These are phyloP conservation scores for Hypoxylon intermedium DNA, from an alignment of 495 filamentous ascomycete genomes.

Conservation along the genomic window DNA sequence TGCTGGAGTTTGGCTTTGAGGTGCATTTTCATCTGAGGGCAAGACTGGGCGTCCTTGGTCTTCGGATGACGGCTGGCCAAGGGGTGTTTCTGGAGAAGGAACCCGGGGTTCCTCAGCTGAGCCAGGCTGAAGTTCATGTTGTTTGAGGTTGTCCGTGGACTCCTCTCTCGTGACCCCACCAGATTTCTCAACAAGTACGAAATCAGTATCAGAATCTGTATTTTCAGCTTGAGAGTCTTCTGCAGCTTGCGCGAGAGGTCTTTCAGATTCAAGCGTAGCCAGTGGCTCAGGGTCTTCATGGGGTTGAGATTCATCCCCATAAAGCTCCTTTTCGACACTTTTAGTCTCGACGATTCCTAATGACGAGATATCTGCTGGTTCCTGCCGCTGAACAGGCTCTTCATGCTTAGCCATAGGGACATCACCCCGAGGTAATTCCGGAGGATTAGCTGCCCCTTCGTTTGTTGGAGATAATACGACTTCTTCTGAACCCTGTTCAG, in stretches of 20 bases:
- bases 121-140: not conserved
- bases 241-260: not conserved
- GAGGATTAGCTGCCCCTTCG: not conserved
- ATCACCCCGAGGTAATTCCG: not conserved
- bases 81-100: not conserved
- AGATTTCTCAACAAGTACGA: slow-evolving; percentile 16
- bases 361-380: not conserved
- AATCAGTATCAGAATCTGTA: slow-evolving; percentile 4
- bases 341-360: not conserved
- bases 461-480: not conserved
- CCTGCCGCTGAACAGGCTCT: slow-evolving; percentile 1
- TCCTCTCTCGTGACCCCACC: not conserved
- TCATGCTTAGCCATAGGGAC: not conserved
- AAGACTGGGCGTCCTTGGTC: too few relatives aligned
- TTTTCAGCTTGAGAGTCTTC: not conserved
- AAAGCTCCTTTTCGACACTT: not conserved
- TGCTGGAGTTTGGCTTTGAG: too few relatives aligned
- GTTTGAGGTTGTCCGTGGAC: not conserved
- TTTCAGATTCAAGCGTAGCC: not conserved
- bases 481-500: not conserved
- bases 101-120: not conserved
- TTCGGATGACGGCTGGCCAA: too few relatives aligned
- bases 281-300: not conserved
- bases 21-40: too few relatives aligned
- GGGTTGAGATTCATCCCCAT: not conserved